Percentiles rank a stretch among this genome's conserved stretches.
These are phyloP conservation scores for Paramecium octaurelia DNA, from an alignment of 73 alveolate genomes.

Conservation along the genomic window DNA sequence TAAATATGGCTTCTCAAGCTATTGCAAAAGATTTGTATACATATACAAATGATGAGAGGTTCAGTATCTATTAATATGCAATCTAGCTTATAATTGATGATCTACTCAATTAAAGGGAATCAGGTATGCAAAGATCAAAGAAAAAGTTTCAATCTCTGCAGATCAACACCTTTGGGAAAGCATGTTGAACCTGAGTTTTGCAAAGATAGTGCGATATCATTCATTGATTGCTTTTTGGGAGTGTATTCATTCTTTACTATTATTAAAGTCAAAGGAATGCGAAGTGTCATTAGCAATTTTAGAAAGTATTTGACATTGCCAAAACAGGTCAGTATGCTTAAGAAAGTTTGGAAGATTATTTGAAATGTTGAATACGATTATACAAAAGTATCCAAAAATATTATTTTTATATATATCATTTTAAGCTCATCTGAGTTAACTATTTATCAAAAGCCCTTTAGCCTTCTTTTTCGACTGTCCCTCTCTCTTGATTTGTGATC, in stretches of 20 bases:
- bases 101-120: constrained; percentile 58
- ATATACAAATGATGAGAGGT: constrained; percentile 34
- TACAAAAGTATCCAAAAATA: constrained; percentile 7
- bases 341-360: constrained; percentile 10
- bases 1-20: constrained; percentile 22
- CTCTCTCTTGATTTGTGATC: background rate
- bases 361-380: background rate
- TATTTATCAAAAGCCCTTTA: background rate
- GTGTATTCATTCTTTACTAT: constrained; percentile 2
- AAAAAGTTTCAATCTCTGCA: constrained; percentile 58
- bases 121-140: constrained; percentile 55
- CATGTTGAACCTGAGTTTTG: constrained; percentile 57
- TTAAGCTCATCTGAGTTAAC: constrained; percentile 8
- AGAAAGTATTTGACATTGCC: constrained; percentile 40
- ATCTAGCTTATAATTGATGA: constrained; percentile 47
- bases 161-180: constrained; percentile 60
- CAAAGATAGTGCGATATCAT: constrained; percentile 43
- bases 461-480: background rate
- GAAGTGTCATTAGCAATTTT: background rate
- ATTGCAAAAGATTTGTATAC: constrained; percentile 21
- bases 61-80: background rate
- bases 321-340: background rate
- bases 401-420: background rate
- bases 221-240: constrained; percentile 55
- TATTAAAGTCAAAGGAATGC: background rate